Base-by-base conservation (phyloP, 2,329 filamentous ascomycete species). In the Periconia macrospinosa region DNA sequence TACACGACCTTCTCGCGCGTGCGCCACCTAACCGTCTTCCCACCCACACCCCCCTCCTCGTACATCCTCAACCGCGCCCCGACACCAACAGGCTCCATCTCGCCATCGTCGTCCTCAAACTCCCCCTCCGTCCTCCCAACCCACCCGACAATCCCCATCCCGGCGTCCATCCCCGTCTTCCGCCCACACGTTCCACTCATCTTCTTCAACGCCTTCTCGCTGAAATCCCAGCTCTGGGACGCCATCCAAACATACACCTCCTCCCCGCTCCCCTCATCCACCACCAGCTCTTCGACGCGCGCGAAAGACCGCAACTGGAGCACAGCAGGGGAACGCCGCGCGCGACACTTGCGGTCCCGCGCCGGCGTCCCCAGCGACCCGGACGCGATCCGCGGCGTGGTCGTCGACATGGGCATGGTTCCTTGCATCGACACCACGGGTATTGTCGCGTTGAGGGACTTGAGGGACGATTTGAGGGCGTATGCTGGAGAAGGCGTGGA, bases 121-220 rank as follows among this genome's bases (percentile, higher is more conserved):
- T 27, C 23, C 23, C 23, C 23, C 3, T 27, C 23, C 23, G 23
- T 5, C 5, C 23, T 27, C 3, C 23, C 23, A 27, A 27, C 5
- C 23, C 23, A 3, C 23, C 3, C 23, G 8, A 8, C 23, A 27
- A 27, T 27, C 23, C 23, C 23, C 23, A 27, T 27, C 8, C 23
- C 33, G 6, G 3, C 33, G 3, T 37, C 33, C 33, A 37, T 37
- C 33, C 82, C 81, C 30, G 72, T 87, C 35, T 83, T 87, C 63
- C 75, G 76, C 3, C 84, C 86, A 68, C 79, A 77, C 35, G 81
- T 85, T 52, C 79, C 81, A 1, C 72, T 87, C 35, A 81, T 86
- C 69, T 87, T 86, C 73, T 81, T 79, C 56, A 87, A 87, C 62
- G 83, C 84, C 2, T 82, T 83, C 52, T 73, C 78, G 41, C 69